Conservation (phyloP, 768 basidiomycete species). For the Grammothele lineata region DNA sequence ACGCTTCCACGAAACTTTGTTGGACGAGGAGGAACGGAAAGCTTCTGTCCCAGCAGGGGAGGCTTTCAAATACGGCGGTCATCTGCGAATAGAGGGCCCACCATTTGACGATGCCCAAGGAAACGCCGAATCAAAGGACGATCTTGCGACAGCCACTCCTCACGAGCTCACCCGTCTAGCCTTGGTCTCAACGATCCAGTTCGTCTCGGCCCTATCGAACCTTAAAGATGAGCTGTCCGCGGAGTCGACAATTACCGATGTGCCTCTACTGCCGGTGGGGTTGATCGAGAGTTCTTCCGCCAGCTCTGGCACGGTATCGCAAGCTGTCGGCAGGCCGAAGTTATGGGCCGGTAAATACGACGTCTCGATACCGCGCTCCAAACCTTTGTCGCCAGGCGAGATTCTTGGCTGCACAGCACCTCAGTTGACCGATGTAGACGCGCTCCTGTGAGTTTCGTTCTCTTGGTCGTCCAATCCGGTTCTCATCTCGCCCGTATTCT, state of each 20-base stretch:
- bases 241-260: constrained; percentile 28
- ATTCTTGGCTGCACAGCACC: constrained; percentile 97
- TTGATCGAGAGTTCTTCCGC: constrained; percentile 12
- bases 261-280: constrained; percentile 8
- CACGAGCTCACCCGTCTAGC: constrained; percentile 65
- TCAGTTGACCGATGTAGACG: constrained; percentile 72
- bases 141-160: not conserved
- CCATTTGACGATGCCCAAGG: constrained; percentile 1
- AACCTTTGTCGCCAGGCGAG: constrained; percentile 94
- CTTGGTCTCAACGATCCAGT: constrained; percentile 96
- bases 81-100: constrained; percentile 61
- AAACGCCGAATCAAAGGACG: not conserved
- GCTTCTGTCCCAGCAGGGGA: constrained; percentile 46
- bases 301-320: constrained; percentile 5
- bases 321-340: constrained; percentile 14
- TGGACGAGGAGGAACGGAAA: constrained; percentile 48
- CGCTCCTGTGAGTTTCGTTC: constrained; percentile 67
- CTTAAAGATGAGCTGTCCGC: constrained; percentile 73
- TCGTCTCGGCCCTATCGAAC: constrained; percentile 86
- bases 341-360: constrained; percentile 68
- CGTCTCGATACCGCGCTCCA: constrained; percentile 74
- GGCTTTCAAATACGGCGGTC: constrained; percentile 28
- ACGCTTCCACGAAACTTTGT: constrained; percentile 58
- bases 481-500: constrained; percentile 10
- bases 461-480: constrained; percentile 1